Evolutionary conservation across 2,329 filamentous ascomycete genomes (phyloP), one percentile per base, ranked within the genome.

Genomic region (Mariannaea elegans): DNA sequence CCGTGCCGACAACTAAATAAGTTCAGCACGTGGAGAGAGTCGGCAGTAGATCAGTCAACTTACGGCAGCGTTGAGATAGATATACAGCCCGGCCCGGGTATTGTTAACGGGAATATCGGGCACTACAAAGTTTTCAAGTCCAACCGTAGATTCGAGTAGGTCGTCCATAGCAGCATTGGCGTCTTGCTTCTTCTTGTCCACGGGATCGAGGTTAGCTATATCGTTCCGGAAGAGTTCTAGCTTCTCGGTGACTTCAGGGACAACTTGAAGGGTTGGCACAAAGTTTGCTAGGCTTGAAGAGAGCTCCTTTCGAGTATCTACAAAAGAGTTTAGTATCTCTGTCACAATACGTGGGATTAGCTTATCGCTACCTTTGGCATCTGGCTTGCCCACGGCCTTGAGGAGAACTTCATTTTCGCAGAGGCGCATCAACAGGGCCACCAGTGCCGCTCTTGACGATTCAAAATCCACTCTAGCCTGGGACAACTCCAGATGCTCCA

Each of bases 51-150:
- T n/a, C 16, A 10, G 36, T 27, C 16, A 23, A 45, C 87, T 65
- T 80, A 95, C 91, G 73, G 91, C 84, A 55, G 93, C 88, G 72
- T 93, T 95, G 8, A 97, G 80, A 73, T 94, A 95, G 7, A 97
- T 83, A 72, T 95, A 97, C 55, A 97, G 81, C 5, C 91, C 93
- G 50, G 92, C 91, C 73, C 93, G 86, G 3, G 93, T 92, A 65
- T 92, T 93, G 46, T 89, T 81, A 27, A 87, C 80, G 3, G 90
- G 90, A 9, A 94, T 77, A 48, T 96, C 91, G 23, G 82, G 73
- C 10, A 87, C 74, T 13, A 81, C 81, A 38, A 85, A 79, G 63
- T 75, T 84, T n/a, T 86, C 84, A 36, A 87, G 73, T 0, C 80
- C 84, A 55, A 88, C 79, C 4, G 81, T 79, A 19, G 84, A 82